phyloP scores from a whole-genome alignment of 2,329 filamentous ascomycete genomes.

The Trichoderma sp. region DNA sequence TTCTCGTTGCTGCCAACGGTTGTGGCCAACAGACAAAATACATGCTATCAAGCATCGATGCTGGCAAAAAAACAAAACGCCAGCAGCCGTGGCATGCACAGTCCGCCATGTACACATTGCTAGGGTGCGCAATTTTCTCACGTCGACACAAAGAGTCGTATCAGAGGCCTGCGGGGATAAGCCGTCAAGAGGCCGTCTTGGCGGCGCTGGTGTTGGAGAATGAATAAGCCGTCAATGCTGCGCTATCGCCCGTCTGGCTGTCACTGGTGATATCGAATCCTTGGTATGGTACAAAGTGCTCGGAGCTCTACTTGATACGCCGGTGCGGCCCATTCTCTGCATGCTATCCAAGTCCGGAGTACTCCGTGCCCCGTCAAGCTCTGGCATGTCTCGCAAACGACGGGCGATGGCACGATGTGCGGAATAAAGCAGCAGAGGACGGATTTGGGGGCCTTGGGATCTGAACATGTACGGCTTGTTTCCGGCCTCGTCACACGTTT shows the following conservation, averaged over 20 bases:
- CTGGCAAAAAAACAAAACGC: background rate
- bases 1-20: background rate
- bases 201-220: background rate
- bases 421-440: background rate
- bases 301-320: conserved; percentile 9
- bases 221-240: background rate
- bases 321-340: background rate
- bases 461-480: background rate
- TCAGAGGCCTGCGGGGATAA: background rate
- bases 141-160: background rate
- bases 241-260: background rate
- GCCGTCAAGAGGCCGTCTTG: background rate
- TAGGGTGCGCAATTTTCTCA: background rate
- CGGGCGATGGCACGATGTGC: background rate
- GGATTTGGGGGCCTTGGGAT: background rate
- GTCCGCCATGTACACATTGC: background rate
- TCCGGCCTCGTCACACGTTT: background rate
- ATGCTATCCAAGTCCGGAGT: background rate
- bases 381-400: background rate
- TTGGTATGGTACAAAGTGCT: background rate
- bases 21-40: background rate
- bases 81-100: background rate
- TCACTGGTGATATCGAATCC: background rate
- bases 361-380: background rate
- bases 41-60: no score